Evolutionary conservation across 2,329 filamentous ascomycete genomes (phyloP).

Genomic region (Dendrostoma leiphaemia): DNA sequence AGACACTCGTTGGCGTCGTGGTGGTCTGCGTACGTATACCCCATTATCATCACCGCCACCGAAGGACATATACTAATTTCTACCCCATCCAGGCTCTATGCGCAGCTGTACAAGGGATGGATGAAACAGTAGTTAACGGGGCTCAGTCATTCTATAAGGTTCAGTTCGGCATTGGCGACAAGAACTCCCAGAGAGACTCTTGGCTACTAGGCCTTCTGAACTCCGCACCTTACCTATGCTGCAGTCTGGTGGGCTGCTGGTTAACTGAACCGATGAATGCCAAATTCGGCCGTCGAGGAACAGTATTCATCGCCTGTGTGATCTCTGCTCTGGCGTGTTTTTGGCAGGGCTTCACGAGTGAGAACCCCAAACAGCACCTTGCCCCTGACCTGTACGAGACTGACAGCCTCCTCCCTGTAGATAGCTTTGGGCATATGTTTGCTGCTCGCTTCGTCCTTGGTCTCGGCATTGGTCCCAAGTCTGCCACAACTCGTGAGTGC

Average conservation of each 20-base stretch:
- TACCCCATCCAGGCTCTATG: slow-evolving; percentile 56
- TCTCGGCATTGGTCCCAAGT: slow-evolving; percentile 69
- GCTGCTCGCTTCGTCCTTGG: slow-evolving; percentile 68
- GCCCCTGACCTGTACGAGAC: not conserved
- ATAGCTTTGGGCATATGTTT: slow-evolving; percentile 65
- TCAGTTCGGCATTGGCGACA: slow-evolving; percentile 58
- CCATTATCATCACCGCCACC: not conserved
- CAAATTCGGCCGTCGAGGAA: slow-evolving; percentile 66
- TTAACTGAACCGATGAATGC: slow-evolving; percentile 71
- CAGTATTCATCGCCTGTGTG: slow-evolving; percentile 66
- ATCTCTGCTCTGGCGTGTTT: slow-evolving; percentile 53
- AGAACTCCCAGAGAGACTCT: slow-evolving; percentile 43
- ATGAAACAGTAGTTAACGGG: slow-evolving; percentile 69
- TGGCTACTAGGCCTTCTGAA: slow-evolving; percentile 60
- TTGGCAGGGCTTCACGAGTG: slow-evolving; percentile 43
- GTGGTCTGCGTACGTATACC: slow-evolving; percentile 35
- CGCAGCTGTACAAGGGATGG: slow-evolving; percentile 71
- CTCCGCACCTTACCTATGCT: slow-evolving; percentile 62
- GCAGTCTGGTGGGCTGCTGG: slow-evolving; percentile 70
- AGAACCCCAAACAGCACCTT: not conserved
- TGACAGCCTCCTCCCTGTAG: slow-evolving; percentile 28
- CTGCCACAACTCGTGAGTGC: slow-evolving; percentile 55
- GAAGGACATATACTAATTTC: slow-evolving; percentile 25
- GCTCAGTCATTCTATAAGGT: slow-evolving; percentile 63
- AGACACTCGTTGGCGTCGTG: slow-evolving; percentile 64